Evolutionary conservation across 2,329 filamentous ascomycete genomes (phyloP).

Genomic region (Colletotrichum gigasporum): DNA sequence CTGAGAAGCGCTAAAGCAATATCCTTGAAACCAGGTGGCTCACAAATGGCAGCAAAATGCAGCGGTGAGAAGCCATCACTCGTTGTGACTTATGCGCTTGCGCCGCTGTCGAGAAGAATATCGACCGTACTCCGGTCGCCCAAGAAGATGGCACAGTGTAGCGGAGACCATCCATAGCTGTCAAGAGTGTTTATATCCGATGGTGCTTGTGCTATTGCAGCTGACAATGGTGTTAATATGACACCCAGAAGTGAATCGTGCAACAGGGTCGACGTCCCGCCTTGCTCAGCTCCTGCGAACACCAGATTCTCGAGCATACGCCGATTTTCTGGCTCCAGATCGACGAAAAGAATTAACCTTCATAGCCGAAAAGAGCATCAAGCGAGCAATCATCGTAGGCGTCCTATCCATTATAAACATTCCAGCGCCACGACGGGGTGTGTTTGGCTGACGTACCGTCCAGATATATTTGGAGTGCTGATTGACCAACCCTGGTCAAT

Average conservation of each 20-base stretch:
- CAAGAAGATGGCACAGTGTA: conserved; percentile 9
- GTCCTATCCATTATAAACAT: not conserved
- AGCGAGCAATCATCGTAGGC: not conserved
- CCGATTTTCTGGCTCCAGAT: not conserved
- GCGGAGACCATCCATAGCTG: conserved; percentile 1
- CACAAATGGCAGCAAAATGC: conserved; percentile 5
- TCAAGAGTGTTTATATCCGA: conserved; percentile 4
- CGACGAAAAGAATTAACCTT: not conserved
- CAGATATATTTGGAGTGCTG: too few relatives aligned
- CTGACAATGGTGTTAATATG: not conserved
- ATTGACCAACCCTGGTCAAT: conserved; percentile 5
- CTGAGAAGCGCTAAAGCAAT: not conserved
- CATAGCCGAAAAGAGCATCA: not conserved
- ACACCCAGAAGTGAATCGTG: conserved; percentile 2
- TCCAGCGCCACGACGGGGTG: too few relatives aligned
- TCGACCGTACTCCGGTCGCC: not conserved
- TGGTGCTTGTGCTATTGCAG: conserved; percentile 1
- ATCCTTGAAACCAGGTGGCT: not conserved
- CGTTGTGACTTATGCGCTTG: not conserved
- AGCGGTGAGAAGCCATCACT: conserved; percentile 3
- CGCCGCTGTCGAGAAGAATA: not conserved
- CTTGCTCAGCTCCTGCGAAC: not conserved
- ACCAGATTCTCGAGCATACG: not conserved
- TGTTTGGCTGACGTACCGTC: not conserved
- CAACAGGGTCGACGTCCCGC: not conserved